A percentile compares a stretch with the other conserved stretches of the same genome.
Evolutionary conservation across 345 rosid genomes (phyloP).

Genomic region (Streptanthus diversifolius): DNA sequence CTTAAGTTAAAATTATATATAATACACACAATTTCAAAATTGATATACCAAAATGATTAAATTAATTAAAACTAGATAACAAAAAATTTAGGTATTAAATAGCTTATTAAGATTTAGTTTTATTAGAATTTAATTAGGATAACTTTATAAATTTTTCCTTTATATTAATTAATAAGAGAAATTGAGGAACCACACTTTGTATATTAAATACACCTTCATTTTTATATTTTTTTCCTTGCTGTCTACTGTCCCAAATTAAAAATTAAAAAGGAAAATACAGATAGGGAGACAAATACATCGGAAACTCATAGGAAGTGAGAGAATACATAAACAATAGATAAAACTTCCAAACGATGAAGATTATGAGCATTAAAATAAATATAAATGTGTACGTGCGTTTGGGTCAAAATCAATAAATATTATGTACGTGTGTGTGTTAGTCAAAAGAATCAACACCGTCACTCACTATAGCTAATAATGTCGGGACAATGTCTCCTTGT

Average conservation of each 20-base stretch:
- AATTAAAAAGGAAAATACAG: conserved; percentile 17
- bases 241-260: conserved; percentile 6
- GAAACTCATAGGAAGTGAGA: conserved; percentile 27
- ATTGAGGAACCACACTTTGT: too few species aligned
- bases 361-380: neutral
- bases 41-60: too few species aligned
- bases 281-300: conserved; percentile 23
- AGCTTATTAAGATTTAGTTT: too few species aligned
- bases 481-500: conserved; percentile 16
- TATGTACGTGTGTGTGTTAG: conserved; percentile 21
- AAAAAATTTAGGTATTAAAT: too few species aligned
- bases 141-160: too few species aligned
- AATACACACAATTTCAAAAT: too few species aligned
- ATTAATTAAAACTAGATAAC: too few species aligned
- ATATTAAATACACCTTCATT: neutral
- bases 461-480: conserved; percentile 25
- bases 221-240: conserved; percentile 12
- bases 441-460: conserved; percentile 45
- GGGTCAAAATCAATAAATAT: conserved; percentile 20
- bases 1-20: too few species aligned
- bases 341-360: conserved; percentile 11
- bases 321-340: neutral
- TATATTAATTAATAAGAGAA: too few species aligned
- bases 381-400: conserved; percentile 18
- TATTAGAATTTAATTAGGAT: too few species aligned